These are phyloP conservation scores for Coemansia sp. DNA, from an alignment of 192 early-diverging fungal species.

Conservation along the genomic window DNA sequence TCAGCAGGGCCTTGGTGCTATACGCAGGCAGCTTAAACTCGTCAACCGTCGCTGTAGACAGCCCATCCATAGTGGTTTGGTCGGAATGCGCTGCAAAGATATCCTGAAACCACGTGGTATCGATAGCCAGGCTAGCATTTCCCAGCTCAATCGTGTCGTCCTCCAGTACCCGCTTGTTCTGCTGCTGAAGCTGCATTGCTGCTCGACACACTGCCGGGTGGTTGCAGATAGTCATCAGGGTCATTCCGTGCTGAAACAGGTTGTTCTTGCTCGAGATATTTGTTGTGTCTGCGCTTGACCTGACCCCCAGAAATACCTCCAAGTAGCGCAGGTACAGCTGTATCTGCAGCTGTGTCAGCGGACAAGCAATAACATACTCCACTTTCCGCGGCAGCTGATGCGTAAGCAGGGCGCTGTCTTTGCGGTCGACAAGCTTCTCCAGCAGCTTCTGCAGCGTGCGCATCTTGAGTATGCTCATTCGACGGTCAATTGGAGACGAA, in stretches of 20 bases:
- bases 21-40: conserved; percentile 19
- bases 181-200: neutral
- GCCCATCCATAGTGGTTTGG: neutral
- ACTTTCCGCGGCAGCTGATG: conserved; percentile 64
- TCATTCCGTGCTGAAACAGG: conserved; percentile 24
- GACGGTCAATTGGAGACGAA: conserved; percentile 22
- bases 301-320: conserved; percentile 6
- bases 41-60: neutral
- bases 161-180: neutral
- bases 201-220: conserved; percentile 59
- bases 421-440: conserved; percentile 60
- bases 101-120: conserved; percentile 15
- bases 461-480: conserved; percentile 29
- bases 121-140: neutral
- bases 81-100: conserved; percentile 2
- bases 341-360: conserved; percentile 58
- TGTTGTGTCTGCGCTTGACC: neutral
- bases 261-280: neutral
- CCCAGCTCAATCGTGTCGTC: conserved; percentile 3
- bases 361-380: conserved; percentile 69
- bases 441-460: conserved; percentile 66
- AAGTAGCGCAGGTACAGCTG: conserved; percentile 56
- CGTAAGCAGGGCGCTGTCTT: conserved; percentile 53
- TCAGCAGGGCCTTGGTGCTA: conserved; percentile 57
- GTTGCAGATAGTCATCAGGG: conserved; percentile 58